Percentiles rank a stretch among this genome's conserved stretches.
phyloP scores from a whole-genome alignment of 345 rosid species.

The Boechera stricta region DNA sequence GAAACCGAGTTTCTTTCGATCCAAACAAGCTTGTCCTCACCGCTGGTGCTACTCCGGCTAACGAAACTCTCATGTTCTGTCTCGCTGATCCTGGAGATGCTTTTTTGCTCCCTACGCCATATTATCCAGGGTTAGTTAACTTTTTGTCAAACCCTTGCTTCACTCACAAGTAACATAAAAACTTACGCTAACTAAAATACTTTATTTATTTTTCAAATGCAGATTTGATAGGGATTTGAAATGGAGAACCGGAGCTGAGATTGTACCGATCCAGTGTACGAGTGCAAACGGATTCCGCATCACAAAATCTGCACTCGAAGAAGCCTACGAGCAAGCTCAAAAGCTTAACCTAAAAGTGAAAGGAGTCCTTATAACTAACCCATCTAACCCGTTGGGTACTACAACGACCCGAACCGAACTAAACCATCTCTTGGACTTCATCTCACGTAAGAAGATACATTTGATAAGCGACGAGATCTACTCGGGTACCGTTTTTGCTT shows the following conservation, averaged over 20 bases:
- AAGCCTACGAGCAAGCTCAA: constrained; percentile 65
- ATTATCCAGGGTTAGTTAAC: constrained; percentile 76
- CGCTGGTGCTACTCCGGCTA: constrained; percentile 85
- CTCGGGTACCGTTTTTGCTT: constrained; percentile 69
- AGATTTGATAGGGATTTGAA: constrained; percentile 77
- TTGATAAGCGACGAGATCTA: constrained; percentile 82
- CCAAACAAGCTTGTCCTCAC: constrained; percentile 64
- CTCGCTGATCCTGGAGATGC: constrained; percentile 75
- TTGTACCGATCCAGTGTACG: constrained; percentile 62
- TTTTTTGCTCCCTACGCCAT: constrained; percentile 81
- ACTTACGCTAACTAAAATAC: constrained; percentile 35
- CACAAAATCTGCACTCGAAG: constrained; percentile 59
- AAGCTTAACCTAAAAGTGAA: constrained; percentile 64
- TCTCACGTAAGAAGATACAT: constrained; percentile 60
- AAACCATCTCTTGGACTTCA: constrained; percentile 67
- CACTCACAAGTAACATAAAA: constrained; percentile 38
- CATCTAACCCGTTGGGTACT: constrained; percentile 82
- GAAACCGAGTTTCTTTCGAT: constrained; percentile 68
- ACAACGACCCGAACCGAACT: constrained; percentile 58
- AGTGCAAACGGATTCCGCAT: constrained; percentile 64
- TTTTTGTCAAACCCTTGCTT: constrained; percentile 33
- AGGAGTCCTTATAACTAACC: constrained; percentile 79
- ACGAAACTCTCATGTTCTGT: constrained; percentile 77
- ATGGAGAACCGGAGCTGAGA: constrained; percentile 68
- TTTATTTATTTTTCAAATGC: constrained; percentile 23